These are phyloP conservation scores for Populus hybrid DNA, from an alignment of 441 rosid genomes.

Conservation along the genomic window DNA sequence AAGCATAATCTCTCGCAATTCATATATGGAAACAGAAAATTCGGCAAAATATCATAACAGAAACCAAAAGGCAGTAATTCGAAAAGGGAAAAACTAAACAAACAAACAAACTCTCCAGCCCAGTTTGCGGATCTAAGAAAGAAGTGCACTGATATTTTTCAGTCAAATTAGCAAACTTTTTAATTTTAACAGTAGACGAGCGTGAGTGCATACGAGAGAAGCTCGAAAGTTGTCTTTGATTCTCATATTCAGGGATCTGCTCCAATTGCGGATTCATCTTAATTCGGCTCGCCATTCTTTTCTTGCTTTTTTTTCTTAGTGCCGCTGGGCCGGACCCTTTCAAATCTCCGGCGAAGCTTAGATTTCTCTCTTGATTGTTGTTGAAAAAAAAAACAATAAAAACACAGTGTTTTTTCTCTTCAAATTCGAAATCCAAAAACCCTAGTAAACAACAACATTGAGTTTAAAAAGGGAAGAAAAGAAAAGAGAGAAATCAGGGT, in stretches of 20 bases:
- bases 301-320: conserved; percentile 10
- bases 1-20: neutral
- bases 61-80: neutral
- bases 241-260: too few species aligned
- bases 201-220: conserved; percentile 65
- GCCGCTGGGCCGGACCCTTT: conserved; percentile 33
- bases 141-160: neutral
- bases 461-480: neutral
- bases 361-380: too few species aligned
- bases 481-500: too few species aligned
- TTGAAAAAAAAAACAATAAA: neutral
- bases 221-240: conserved; percentile 91
- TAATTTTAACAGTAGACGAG: neutral
- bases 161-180: neutral
- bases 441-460: neutral
- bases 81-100: neutral
- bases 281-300: conserved; percentile 45
- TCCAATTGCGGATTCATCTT: conserved; percentile 81
- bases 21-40: neutral
- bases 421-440: neutral
- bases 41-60: neutral
- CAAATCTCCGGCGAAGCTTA: too few species aligned
- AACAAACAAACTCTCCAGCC: too few species aligned
- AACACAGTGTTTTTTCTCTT: neutral
- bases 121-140: neutral